Base-by-base conservation (phyloP, 208 protist genomes). In the Trypanosoma boissoni region DNA sequence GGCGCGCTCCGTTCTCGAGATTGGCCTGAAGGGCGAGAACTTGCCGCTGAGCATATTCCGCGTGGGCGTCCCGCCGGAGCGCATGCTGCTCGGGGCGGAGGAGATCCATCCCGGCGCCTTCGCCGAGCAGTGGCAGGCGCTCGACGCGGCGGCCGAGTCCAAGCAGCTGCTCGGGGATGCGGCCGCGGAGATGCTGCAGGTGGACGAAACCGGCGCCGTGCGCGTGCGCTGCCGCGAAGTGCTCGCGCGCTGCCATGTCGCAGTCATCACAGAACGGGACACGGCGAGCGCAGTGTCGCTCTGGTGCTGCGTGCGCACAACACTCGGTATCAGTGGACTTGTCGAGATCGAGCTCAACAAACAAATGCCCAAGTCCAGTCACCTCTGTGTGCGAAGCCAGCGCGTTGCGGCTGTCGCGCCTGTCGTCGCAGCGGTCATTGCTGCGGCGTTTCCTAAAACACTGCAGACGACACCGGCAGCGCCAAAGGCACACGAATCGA, bases 361-460 rank as follows among this genome's bases (percentile, higher is more conserved):
- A 51, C 37, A 24, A 6, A 20, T 2, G 1, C 50, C 51, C 10
- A 27, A 10, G 39, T 45, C 61, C 24, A 64, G 64, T 39, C 56
- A 70, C 36, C 3, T 70, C 29, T 63, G 32, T 45, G n/a, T 62
- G n/a, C 54, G 45, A 32, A 70, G 64, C 46, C 26, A 52, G 7
- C 64, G 59, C 49, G 26, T 55, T 6, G 34, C 12, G 16, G 52
- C 26, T 8, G 39, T 70, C 21, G 48, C 57, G 29, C 44, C 64
- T 23, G 6, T 58, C 44, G 3, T 70, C 10, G n/a, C 57, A 7
- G 36, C 20, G 26, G 42, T 70, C 12, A 34, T 70, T 54, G 43
- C 29, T 12, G 43, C 14, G 20, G 53, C 54, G 12, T 70, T 70
- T 49, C 54, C 46, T 2, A 62, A 45, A 4, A 49, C 20, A 1